These are phyloP conservation scores for Lactarius akahatsu DNA, from an alignment of 768 basidiomycete genomes.

Conservation along the genomic window DNA sequence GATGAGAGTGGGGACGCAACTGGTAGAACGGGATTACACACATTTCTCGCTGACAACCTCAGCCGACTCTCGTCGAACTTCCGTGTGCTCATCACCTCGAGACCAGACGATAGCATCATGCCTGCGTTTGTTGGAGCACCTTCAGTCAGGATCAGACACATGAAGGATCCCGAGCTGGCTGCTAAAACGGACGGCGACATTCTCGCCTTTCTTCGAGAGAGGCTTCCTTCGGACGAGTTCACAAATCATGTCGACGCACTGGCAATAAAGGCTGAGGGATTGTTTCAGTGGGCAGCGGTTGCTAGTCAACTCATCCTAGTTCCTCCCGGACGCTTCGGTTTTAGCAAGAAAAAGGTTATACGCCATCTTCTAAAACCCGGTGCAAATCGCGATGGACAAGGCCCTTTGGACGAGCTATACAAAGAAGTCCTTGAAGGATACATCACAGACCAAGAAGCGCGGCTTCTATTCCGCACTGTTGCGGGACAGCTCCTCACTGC, in stretches of 20 bases:
- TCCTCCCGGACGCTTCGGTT: too few species aligned
- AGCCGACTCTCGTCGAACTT: background rate
- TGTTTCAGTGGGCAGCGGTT: background rate
- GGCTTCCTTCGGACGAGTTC: background rate
- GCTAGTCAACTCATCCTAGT: background rate
- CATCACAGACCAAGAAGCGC: background rate
- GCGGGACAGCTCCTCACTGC: background rate
- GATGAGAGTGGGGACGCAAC: slow-evolving; percentile 2
- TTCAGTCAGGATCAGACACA: background rate
- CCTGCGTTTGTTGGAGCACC: background rate
- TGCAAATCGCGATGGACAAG: background rate
- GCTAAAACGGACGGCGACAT: background rate
- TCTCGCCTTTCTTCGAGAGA: background rate
- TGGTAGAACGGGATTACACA: background rate
- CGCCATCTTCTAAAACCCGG: too few species aligned
- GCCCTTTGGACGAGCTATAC: too few species aligned
- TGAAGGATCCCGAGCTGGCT: background rate
- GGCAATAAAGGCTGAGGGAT: background rate
- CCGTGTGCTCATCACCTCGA: background rate
- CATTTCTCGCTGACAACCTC: background rate
- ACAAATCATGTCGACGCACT: background rate
- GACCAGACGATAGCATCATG: background rate
- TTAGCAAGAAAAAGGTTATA: too few species aligned
- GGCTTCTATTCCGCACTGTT: background rate
- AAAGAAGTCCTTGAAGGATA: too few species aligned